phyloP scores from a whole-genome alignment of 371 early-diverging fungal genomes.

The Lichtheimia ornata region DNA sequence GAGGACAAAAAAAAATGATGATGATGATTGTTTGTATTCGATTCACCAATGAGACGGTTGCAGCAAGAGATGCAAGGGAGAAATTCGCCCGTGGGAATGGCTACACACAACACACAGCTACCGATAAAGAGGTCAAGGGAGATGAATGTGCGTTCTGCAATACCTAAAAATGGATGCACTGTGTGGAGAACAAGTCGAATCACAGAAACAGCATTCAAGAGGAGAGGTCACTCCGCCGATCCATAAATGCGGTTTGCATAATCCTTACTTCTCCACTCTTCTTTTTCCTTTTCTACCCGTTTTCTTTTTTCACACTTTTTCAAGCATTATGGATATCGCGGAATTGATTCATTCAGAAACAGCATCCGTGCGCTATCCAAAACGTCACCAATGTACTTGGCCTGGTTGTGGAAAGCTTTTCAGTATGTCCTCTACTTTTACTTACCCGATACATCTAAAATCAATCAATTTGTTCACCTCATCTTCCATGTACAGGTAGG shows the following conservation, averaged over 20 bases:
- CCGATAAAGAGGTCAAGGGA: too few relatives aligned
- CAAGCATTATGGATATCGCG: conserved; percentile 56
- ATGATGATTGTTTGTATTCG: too few relatives aligned
- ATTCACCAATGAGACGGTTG: too few relatives aligned
- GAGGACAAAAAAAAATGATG: too few relatives aligned
- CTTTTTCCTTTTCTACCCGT: background rate
- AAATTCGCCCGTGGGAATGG: too few relatives aligned
- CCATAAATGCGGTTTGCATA: conserved; percentile 9
- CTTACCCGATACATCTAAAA: background rate
- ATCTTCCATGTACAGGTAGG: conserved; percentile 34
- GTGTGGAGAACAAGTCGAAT: conserved; percentile 5
- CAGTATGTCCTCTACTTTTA: conserved; percentile 21
- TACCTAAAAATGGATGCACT: conserved; percentile 1
- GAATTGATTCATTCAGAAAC: conserved; percentile 60
- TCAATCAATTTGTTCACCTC: background rate
- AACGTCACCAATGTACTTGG: conserved; percentile 32
- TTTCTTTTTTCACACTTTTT: background rate
- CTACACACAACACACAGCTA: too few relatives aligned
- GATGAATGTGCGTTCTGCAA: background rate
- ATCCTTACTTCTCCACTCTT: background rate
- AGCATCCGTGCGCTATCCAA: conserved; percentile 17
- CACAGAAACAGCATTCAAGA: background rate
- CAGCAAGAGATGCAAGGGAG: too few relatives aligned
- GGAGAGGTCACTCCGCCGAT: conserved; percentile 9
- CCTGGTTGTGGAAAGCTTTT: conserved; percentile 36